Evolutionary conservation across 148 eudicot species (phyloP), one percentile per base, ranked within the genome.

Genomic region (Nepenthes mirabilis): DNA sequence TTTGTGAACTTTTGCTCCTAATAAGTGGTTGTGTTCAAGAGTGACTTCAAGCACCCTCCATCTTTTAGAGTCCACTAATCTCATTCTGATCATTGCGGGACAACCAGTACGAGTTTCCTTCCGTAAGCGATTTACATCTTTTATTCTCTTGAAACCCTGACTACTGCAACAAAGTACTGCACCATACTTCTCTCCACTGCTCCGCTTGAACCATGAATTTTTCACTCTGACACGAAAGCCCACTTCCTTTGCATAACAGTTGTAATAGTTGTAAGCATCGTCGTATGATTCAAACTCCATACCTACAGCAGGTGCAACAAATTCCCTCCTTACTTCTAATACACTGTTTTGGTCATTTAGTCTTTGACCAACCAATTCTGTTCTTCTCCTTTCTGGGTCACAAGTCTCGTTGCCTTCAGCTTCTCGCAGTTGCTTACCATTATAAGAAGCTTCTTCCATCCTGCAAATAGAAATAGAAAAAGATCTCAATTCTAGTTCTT

Each of bases 241-340:
- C 34, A 69, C 69, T 66, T 86, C 95, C 73, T 69, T 80, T 1
- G 91, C 97, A 60, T 90, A 86, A 52, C 91, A 86, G 47, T 66
- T 82, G 53, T 80, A 86, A 55, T 90, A 90, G 69, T 86, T 86
- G 68, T 90, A 86, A 12, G 88, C 95, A 69, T 90, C 97, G 14
- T 90, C 95, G 59, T 86, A 90, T 14, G 97, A 82, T 64, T 88
- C 96, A 59, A 88, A 88, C 70, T 88, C 96, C 93, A 85, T 81
- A 33, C 90, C 93, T 3, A 71, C 76, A 14, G 87, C 79, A 47
- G 96, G 93, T 36, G 93, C 72, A 34, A 77, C 88, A 73, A 85
- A 88, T 58, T 79, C 88, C 68, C 79, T 84, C 60, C 65, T 73
- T 37, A 65, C 77, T 57, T 65, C 76, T 63, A 74, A 50, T 53